phyloP scores from a whole-genome alignment of 1,139 yeast species.

The Hansenula sp. region DNA sequence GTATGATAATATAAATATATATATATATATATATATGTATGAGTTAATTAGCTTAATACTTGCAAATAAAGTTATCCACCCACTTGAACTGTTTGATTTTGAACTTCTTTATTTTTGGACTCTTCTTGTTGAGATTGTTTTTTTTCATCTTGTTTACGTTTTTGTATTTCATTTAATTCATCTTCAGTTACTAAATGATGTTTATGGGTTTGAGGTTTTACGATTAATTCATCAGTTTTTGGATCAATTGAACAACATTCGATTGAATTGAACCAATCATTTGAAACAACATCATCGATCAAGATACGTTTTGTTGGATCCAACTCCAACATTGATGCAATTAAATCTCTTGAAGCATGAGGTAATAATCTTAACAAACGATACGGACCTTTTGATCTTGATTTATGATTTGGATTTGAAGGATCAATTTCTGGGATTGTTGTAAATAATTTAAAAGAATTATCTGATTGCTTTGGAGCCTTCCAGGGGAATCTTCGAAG shows the following conservation, averaged over 20 bases:
- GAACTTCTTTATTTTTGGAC: slow-evolving; percentile 2
- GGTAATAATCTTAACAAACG: slow-evolving; percentile 80
- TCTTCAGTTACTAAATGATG: slow-evolving; percentile 60
- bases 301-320: slow-evolving; percentile 67
- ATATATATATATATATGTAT: too few species aligned
- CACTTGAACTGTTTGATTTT: slow-evolving; percentile 11
- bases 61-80: slow-evolving; percentile 10
- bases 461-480: slow-evolving; percentile 57
- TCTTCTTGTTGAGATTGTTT: slow-evolving; percentile 7
- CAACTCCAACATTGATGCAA: slow-evolving; percentile 68
- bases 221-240: slow-evolving; percentile 19
- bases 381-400: slow-evolving; percentile 64
- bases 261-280: slow-evolving; percentile 59
- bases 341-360: slow-evolving; percentile 67
- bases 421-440: slow-evolving; percentile 34
- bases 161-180: slow-evolving; percentile 31
- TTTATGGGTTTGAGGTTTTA: slow-evolving; percentile 33
- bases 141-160: slow-evolving; percentile 19
- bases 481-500: slow-evolving; percentile 78
- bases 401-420: slow-evolving; percentile 30
- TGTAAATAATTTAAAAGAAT: slow-evolving; percentile 40
- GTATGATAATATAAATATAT: too few species aligned
- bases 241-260: slow-evolving; percentile 35
- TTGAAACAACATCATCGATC: slow-evolving; percentile 60
- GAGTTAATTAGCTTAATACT: too few species aligned